Conservation (phyloP, 2,329 filamentous ascomycete genomes). For the Hypocreales sp. region DNA sequence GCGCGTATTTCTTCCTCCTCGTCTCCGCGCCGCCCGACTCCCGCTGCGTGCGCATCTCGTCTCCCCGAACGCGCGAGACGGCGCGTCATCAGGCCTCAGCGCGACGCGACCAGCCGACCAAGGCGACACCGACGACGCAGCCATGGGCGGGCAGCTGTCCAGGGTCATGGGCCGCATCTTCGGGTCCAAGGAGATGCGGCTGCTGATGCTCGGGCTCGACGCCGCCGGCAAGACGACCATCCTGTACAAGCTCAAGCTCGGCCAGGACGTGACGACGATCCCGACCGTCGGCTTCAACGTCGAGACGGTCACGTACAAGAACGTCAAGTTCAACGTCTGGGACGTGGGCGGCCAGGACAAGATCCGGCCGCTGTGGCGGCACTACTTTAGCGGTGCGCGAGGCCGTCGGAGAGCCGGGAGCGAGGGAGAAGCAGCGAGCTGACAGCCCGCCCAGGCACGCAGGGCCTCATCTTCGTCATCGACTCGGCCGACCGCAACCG, state of each 20-base stretch:
- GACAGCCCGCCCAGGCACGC: conserved; percentile 58
- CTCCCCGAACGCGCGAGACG: too few species aligned
- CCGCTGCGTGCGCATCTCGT: too few species aligned
- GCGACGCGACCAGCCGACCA: too few species aligned
- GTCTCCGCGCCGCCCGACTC: too few species aligned
- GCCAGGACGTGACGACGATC: conserved; percentile 95
- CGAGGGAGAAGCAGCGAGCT: too few species aligned
- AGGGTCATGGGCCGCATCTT: conserved; percentile 99
- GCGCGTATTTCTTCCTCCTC: too few species aligned
- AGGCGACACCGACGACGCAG: too few species aligned
- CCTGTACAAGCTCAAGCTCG: conserved; percentile 96
- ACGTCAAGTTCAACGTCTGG: conserved; percentile 99
- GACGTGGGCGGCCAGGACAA: conserved; percentile 98
- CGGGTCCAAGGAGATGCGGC: conserved; percentile 97
- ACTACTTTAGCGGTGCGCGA: conserved; percentile 83
- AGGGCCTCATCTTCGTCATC: conserved; percentile 97
- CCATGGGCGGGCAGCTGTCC: conserved; percentile 84
- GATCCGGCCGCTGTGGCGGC: conserved; percentile 91
- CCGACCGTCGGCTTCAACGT: conserved; percentile 99
- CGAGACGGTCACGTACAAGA: conserved; percentile 97
- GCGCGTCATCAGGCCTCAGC: too few species aligned
- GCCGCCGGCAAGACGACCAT: conserved; percentile 98
- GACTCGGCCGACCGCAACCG: conserved; percentile 85
- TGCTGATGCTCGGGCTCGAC: conserved; percentile 95
- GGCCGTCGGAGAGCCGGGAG: too few species aligned